These are phyloP conservation scores for Plenodomus biglobosus DNA, from an alignment of 2,329 filamentous ascomycete genomes.

Conservation along the genomic window DNA sequence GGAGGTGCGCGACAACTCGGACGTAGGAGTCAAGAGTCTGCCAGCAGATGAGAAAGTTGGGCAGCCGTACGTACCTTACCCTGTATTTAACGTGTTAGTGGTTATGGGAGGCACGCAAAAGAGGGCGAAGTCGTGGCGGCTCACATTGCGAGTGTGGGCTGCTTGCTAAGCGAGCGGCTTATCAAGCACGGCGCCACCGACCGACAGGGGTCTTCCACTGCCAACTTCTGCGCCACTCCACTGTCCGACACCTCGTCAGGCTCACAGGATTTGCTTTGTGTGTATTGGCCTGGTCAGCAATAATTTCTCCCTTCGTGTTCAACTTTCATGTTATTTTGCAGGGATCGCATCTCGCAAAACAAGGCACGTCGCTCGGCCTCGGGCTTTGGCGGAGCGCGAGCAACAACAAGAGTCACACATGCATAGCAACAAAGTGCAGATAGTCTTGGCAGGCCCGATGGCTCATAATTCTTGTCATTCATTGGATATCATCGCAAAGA, in stretches of 20 bases:
- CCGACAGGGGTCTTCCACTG: background rate
- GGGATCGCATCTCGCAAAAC: background rate
- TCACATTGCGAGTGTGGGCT: constrained; percentile 22
- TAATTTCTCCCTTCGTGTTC: too few species aligned
- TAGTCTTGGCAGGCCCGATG: constrained; percentile 8
- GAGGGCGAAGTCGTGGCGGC: constrained; percentile 16
- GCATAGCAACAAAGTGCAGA: constrained; percentile 2
- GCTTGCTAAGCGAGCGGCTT: constrained; percentile 19
- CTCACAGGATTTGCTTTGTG: background rate
- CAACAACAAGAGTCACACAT: constrained; percentile 6
- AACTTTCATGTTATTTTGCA: too few species aligned
- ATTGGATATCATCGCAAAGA: constrained; percentile 30
- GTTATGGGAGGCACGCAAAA: constrained; percentile 15
- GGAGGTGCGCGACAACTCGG: constrained; percentile 11
- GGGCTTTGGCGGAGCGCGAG: background rate
- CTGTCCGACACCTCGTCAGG: background rate
- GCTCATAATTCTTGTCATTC: constrained; percentile 31
- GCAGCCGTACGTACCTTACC: constrained; percentile 34
- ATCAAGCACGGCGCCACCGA: constrained; percentile 7
- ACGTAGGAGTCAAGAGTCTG: constrained; percentile 13
- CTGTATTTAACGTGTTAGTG: constrained; percentile 34
- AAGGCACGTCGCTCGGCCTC: background rate
- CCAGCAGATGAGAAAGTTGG: constrained; percentile 7
- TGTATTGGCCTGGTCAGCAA: too few species aligned
- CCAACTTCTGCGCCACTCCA: background rate